Evolutionary conservation across 2,329 filamentous ascomycete species (phyloP).

Genomic region (Venturia effusa): DNA sequence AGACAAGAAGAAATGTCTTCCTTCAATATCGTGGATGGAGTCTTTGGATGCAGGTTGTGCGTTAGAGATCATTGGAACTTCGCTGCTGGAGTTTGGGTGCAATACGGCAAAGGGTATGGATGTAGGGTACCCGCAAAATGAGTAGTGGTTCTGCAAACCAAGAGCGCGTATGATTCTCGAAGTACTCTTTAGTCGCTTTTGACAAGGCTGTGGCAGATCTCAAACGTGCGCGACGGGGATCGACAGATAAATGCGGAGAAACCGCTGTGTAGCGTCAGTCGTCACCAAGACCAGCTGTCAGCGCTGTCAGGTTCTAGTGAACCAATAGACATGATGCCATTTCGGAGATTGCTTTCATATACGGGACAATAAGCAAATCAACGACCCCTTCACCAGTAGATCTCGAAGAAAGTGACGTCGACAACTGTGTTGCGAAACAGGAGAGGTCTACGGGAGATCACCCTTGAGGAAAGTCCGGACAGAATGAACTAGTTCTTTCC

Average conservation of each 20-base stretch:
- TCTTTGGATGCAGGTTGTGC: neutral
- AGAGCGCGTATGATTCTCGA: neutral
- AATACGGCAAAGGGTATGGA: too few species aligned
- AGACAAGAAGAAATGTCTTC: neutral
- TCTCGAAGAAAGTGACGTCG: neutral
- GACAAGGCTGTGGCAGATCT: neutral
- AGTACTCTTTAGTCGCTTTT: neutral
- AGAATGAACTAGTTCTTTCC: neutral
- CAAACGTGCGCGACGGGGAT: neutral
- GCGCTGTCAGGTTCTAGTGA: neutral
- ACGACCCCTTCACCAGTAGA: neutral
- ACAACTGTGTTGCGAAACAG: neutral
- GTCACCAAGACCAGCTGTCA: neutral
- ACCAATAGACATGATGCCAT: neutral
- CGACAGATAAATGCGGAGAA: neutral
- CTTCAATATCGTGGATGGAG: neutral
- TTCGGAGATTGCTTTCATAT: neutral
- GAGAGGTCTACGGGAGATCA: neutral
- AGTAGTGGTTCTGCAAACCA: neutral
- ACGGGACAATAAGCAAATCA: neutral
- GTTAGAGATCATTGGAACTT: neutral
- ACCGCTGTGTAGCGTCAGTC: neutral
- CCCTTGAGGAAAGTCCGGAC: neutral
- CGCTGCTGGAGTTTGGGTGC: neutral
- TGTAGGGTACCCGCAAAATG: too few species aligned